Evolutionary conservation across 225 moss, liverwort and hornwort species (phyloP).

Genomic region (Thuidium tamariscinum): DNA sequence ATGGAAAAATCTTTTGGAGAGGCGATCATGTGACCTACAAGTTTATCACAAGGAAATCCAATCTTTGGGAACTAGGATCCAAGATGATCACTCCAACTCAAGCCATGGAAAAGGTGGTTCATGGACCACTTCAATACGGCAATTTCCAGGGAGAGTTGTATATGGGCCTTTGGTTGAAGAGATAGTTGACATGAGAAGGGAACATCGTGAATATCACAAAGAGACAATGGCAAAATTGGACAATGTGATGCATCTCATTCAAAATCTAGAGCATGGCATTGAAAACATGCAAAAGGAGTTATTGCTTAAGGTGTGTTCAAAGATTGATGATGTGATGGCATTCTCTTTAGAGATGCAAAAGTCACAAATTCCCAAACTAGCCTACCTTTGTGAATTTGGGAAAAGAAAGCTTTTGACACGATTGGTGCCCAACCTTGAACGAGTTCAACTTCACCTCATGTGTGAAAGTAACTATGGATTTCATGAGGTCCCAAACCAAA

Average conservation of each 20-base stretch:
- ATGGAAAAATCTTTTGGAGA: neutral
- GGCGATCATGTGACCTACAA: neutral
- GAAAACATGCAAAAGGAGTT: neutral
- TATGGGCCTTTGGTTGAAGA: neutral
- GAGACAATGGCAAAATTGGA: neutral
- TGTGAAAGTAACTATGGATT: neutral
- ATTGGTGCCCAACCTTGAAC: neutral
- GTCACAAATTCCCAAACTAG: neutral
- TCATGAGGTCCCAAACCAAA: too few relatives aligned
- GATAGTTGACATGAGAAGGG: neutral
- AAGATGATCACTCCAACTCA: too few relatives aligned
- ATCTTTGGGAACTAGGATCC: neutral
- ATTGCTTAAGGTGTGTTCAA: accelerated
- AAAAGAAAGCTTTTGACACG: neutral
- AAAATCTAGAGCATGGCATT: neutral
- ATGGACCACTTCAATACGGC: neutral
- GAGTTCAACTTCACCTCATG: neutral
- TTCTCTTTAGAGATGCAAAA: neutral
- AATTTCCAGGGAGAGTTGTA: accelerated
- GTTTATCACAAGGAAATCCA: neutral
- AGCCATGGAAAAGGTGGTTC: accelerated
- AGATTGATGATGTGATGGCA: neutral
- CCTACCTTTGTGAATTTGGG: neutral
- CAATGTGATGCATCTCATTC: accelerated
- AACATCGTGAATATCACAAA: neutral